These are phyloP conservation scores for Selenicereus undatus DNA, from an alignment of 148 eudicot species.

Conservation along the genomic window DNA sequence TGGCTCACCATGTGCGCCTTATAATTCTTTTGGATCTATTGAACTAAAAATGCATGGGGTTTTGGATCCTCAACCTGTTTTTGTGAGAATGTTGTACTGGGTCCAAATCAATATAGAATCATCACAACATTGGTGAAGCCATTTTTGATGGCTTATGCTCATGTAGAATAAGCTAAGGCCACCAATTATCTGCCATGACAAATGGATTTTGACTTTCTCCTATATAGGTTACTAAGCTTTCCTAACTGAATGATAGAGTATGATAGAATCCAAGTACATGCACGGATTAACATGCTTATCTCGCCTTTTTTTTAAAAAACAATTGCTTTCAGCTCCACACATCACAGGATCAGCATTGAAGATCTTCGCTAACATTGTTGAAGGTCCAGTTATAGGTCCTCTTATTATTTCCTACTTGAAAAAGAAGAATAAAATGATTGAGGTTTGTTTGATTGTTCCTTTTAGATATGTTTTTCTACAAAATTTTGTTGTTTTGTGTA, in stretches of 20 bases:
- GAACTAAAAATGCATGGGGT: neutral
- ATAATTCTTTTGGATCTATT: no score
- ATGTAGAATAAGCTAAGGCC: neutral
- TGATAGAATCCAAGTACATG: neutral
- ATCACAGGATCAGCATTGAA: slow-evolving; percentile 58
- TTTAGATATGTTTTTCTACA: neutral
- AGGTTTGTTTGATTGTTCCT: slow-evolving; percentile 34
- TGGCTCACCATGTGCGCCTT: neutral
- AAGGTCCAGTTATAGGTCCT: slow-evolving; percentile 65
- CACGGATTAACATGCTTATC: neutral
- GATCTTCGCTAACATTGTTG: slow-evolving; percentile 52
- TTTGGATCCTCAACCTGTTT: neutral
- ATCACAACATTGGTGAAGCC: neutral
- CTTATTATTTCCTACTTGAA: slow-evolving; percentile 48
- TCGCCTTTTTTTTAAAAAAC: neutral
- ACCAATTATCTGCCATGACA: neutral
- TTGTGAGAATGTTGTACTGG: neutral
- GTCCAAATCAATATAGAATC: neutral
- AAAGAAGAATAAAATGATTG: slow-evolving; percentile 68
- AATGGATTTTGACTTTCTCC: neutral
- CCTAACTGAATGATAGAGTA: neutral
- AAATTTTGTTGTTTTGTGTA: neutral
- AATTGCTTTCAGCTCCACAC: slow-evolving; percentile 73
- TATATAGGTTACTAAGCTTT: neutral
- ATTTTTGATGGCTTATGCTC: neutral